These are phyloP conservation scores for Cupressus sempervirens DNA, from an alignment of 75 land plant genomes.

Conservation along the genomic window DNA sequence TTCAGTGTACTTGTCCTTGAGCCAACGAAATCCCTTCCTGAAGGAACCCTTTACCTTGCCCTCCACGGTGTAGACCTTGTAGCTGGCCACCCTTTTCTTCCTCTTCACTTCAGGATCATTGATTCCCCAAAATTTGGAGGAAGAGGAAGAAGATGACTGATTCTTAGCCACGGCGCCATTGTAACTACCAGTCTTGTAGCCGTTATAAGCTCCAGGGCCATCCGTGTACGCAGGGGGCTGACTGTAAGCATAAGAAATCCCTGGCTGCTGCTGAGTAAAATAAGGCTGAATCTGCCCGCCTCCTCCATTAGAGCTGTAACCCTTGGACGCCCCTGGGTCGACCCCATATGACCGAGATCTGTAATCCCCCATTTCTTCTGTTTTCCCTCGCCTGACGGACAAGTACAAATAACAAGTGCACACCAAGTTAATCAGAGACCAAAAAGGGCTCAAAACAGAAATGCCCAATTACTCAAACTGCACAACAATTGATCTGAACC, in stretches of 20 bases:
- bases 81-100: conserved; percentile 77
- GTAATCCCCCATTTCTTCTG: conserved; percentile 24
- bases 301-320: conserved; percentile 11
- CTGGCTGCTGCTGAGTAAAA: neutral
- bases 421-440: neutral
- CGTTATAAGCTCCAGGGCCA: conserved; percentile 27
- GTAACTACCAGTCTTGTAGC: neutral
- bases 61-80: conserved; percentile 70
- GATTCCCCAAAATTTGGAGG: conserved; percentile 36
- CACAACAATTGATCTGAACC: neutral
- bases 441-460: neutral
- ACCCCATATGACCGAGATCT: conserved; percentile 45
- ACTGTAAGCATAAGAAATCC: conserved; percentile 13
- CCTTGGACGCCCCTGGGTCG: conserved; percentile 27
- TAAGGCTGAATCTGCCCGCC: conserved; percentile 10
- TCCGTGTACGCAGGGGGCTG: conserved; percentile 19
- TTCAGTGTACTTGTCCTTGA: conserved; percentile 63
- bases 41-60: conserved; percentile 70
- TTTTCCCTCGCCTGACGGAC: neutral
- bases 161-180: conserved; percentile 18
- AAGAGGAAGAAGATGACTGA: conserved; percentile 11
- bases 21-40: conserved; percentile 70
- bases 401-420: neutral
- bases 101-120: conserved; percentile 79
- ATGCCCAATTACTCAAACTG: neutral